Base-by-base conservation (phyloP, 2,329 filamentous ascomycete species). In the Penicillium digitatum region DNA sequence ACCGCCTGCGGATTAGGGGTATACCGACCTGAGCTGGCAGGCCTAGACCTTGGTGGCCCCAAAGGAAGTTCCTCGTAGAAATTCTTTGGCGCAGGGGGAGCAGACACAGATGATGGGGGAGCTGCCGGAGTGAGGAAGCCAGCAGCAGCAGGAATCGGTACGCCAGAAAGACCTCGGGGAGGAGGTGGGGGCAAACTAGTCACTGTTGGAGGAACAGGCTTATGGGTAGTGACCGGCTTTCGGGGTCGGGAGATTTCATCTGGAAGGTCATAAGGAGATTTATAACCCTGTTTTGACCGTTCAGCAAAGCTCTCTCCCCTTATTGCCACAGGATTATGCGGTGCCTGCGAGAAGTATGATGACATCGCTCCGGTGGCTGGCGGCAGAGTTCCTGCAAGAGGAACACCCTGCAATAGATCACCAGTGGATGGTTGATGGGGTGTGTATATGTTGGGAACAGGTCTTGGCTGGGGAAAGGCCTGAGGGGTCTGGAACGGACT, bases 221-320 rank as follows among this genome's bases (percentile, higher is more conserved):
- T 82, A 55, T 83, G 83, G 65, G 82, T 79, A 66, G 82, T 85
- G 6, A 78, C 72, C 49, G 87, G 79, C 77, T 88, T 87, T 71
- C 85, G 80, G 66, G 87, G 74, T 26, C 73, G 71, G 26, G 80
- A 82, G 29, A 99, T 82, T 52, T 96, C 93, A 74, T 94, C 89
- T 4, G 94, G 94, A 20, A 99, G 79, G 74, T 99, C 95, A 66
- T 96, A 99, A 0, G 94, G 94, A 20, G 93, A 97, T 46, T 87
- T 82, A 70, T 99, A 99, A 8, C 93, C 92, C 53, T 89, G 89
- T 74, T 95, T 97, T 3, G 90, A 79, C 72, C 95, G 95, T 72
- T 93, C 88, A 6, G 83, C 90, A 72, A 96, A 99, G 73, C 93
- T 97, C 69, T 95, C 85, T 1, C 84, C 79, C 73, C 85, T 85